phyloP scores from a whole-genome alignment of 768 basidiomycete genomes.

The Podaxis carcinomalis region DNA sequence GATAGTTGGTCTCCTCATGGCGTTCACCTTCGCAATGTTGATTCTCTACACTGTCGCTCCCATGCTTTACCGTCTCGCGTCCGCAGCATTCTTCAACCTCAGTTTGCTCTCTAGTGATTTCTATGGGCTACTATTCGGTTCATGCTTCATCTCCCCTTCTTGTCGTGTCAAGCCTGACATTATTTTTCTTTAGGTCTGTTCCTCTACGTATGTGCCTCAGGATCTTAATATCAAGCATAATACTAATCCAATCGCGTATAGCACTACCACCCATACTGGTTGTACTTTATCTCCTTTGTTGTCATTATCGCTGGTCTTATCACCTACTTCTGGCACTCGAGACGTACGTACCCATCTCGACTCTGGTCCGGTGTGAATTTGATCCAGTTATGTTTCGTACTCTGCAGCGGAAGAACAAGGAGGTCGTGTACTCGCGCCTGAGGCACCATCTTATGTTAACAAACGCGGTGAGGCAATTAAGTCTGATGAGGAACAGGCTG shows the following conservation, averaged over 20 bases:
- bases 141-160: conserved; percentile 19
- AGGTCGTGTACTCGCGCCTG: conserved; percentile 41
- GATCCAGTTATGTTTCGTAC: neutral
- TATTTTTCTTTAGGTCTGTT: conserved; percentile 33
- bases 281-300: conserved; percentile 79
- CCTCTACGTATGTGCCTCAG: conserved; percentile 38
- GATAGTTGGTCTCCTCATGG: conserved; percentile 41
- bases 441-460: conserved; percentile 54
- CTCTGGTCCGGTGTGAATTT: neutral
- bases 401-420: conserved; percentile 71
- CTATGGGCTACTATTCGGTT: conserved; percentile 78
- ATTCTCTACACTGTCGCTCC: conserved; percentile 84
- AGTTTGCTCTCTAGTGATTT: conserved; percentile 87
- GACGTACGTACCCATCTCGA: conserved; percentile 49
- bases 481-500: conserved; percentile 15
- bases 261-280: conserved; percentile 84
- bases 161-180: neutral
- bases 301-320: conserved; percentile 71
- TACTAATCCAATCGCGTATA: conserved; percentile 22
- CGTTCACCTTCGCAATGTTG: conserved; percentile 60
- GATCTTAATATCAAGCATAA: no score
- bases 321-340: conserved; percentile 82
- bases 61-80: conserved; percentile 80
- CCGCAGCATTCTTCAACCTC: conserved; percentile 82
- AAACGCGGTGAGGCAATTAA: conserved; percentile 18